Evolutionary conservation across 177 flowering plant genomes (phyloP).

Genomic region (Tripterygium wilfordii): DNA sequence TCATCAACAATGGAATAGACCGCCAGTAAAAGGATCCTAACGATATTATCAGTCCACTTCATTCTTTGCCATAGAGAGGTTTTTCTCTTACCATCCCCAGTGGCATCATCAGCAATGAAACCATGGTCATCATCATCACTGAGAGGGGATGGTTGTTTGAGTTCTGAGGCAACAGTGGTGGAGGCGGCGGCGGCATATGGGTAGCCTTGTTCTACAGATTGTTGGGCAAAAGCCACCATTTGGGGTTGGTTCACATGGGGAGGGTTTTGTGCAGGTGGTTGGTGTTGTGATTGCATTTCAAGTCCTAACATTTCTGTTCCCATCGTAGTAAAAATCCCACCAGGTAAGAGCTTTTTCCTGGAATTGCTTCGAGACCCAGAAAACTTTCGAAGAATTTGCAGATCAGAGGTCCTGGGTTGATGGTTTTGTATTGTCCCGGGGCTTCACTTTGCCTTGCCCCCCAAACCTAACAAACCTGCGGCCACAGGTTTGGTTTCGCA

Average conservation of each 20-base stretch:
- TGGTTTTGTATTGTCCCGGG: too few relatives aligned
- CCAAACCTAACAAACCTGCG: too few relatives aligned
- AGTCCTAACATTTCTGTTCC: conserved; percentile 62
- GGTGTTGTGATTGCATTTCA: conserved; percentile 66
- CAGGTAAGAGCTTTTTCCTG: too few relatives aligned
- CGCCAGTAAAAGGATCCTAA: conserved; percentile 70
- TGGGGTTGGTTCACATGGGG: conserved; percentile 31
- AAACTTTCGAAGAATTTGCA: too few relatives aligned
- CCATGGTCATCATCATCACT: conserved; percentile 81
- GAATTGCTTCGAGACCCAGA: too few relatives aligned
- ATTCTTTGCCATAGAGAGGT: conserved; percentile 90
- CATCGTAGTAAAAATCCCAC: conserved; percentile 40
- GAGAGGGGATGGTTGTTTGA: conserved; percentile 22
- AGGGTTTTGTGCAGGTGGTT: conserved; percentile 18
- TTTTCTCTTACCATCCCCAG: conserved; percentile 43
- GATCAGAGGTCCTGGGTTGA: too few relatives aligned
- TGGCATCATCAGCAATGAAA: conserved; percentile 27
- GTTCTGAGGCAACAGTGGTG: too few relatives aligned
- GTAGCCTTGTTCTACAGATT: conserved; percentile 10
- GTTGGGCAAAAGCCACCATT: conserved; percentile 31
- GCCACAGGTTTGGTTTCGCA: too few relatives aligned
- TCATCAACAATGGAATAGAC: conserved; percentile 88
- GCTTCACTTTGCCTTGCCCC: too few relatives aligned
- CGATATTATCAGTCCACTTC: conserved; percentile 97
- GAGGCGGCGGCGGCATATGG: conserved; percentile 8